These are phyloP conservation scores for Aspergillus sp. DNA, from an alignment of 2,329 filamentous ascomycete species.

Conservation along the genomic window DNA sequence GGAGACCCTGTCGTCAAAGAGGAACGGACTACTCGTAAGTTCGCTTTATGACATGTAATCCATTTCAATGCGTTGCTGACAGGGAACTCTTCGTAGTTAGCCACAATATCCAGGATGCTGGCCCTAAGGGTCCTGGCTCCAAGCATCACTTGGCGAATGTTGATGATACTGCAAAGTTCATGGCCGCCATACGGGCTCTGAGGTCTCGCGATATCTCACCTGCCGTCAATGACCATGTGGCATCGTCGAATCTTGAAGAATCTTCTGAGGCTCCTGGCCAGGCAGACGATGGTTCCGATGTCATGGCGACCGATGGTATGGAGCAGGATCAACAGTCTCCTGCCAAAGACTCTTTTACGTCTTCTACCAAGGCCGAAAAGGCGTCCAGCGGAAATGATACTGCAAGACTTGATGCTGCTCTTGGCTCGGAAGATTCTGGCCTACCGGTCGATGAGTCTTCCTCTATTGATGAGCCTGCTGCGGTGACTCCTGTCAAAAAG, in stretches of 20 bases:
- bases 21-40: neutral
- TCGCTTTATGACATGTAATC: neutral
- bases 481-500: neutral
- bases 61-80: neutral
- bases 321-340: neutral
- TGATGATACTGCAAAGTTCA: slow-evolving; percentile 21
- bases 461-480: neutral
- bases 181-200: slow-evolving; percentile 18
- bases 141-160: slow-evolving; percentile 1
- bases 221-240: neutral
- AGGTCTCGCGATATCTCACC: slow-evolving; percentile 2
- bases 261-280: too few relatives aligned
- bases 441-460: neutral
- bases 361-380: neutral
- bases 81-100: neutral
- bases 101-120: neutral
- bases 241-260: too few relatives aligned
- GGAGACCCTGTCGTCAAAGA: neutral
- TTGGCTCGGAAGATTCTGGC: neutral
- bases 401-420: neutral
- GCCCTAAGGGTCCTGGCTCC: neutral
- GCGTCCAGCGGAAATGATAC: neutral
- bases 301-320: neutral
- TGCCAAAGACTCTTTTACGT: neutral
- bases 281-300: neutral